Evolutionary conservation across 2,329 filamentous ascomycete genomes (phyloP).

Genomic region (Fusarium albosuccineum): DNA sequence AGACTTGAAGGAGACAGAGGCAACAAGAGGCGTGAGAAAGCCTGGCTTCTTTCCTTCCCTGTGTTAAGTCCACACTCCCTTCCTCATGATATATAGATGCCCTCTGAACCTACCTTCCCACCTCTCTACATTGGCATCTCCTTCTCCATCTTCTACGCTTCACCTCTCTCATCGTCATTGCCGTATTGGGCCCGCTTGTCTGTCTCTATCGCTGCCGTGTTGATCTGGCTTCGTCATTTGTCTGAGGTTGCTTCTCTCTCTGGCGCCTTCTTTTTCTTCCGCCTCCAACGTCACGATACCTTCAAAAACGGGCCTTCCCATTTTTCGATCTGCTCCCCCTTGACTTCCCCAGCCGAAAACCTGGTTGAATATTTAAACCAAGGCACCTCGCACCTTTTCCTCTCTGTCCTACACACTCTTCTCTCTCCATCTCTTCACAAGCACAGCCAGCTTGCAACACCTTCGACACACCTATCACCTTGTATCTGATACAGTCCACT

Average conservation of each 20-base stretch:
- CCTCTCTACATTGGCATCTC: neutral
- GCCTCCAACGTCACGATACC: constrained; percentile 34
- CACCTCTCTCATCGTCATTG: constrained; percentile 1
- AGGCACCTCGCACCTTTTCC: constrained; percentile 21
- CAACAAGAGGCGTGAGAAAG: too few species aligned
- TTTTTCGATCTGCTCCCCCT: constrained; percentile 1
- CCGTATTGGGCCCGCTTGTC: neutral
- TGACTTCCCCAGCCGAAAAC: constrained; percentile 13
- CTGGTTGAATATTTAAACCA: constrained; percentile 33
- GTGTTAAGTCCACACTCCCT: too few species aligned
- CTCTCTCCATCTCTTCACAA: constrained; percentile 17
- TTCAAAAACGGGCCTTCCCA: constrained; percentile 14
- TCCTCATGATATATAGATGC: neutral
- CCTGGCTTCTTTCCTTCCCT: too few species aligned
- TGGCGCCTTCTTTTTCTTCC: neutral
- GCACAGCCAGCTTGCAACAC: constrained; percentile 3
- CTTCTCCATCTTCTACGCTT: neutral
- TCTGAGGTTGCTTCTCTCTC: constrained; percentile 6
- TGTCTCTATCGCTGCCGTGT: neutral
- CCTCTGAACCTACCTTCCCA: constrained; percentile 15
- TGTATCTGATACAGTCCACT: constrained; percentile 23
- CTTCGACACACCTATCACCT: constrained; percentile 12
- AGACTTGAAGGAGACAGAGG: too few species aligned
- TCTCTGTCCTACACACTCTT: neutral
- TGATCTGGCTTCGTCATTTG: neutral